Percentiles rank a stretch among this genome's conserved stretches.
phyloP scores from a whole-genome alignment of 1,139 yeast genomes.

The Hansenula sp. region DNA sequence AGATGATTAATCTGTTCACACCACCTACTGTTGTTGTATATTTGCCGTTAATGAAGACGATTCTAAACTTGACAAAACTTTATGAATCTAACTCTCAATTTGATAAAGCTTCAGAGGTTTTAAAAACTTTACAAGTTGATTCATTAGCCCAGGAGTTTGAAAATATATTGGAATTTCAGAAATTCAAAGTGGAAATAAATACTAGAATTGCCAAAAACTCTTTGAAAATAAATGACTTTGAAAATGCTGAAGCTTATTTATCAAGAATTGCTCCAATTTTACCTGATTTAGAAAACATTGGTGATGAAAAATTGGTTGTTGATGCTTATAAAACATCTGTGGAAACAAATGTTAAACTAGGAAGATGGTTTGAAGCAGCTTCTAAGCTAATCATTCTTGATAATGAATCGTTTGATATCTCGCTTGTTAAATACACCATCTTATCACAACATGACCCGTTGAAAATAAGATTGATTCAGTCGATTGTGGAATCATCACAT shows the following conservation, averaged over 20 bases:
- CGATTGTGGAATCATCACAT: conserved; percentile 7
- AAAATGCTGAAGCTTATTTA: conserved; percentile 10
- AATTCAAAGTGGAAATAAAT: conserved; percentile 15
- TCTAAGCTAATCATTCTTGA: conserved; percentile 12
- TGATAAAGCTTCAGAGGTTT: conserved; percentile 6
- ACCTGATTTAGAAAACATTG: not conserved
- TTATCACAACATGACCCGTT: conserved; percentile 11
- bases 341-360: conserved; percentile 13
- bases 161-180: conserved; percentile 6
- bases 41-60: conserved; percentile 10
- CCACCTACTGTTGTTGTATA: conserved; percentile 17
- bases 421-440: conserved; percentile 11
- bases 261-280: conserved; percentile 7
- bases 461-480: conserved; percentile 10
- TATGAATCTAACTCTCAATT: conserved; percentile 9
- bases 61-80: conserved; percentile 9
- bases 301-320: not conserved
- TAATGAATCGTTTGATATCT: conserved; percentile 8
- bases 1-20: conserved; percentile 10
- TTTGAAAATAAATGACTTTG: conserved; percentile 1
- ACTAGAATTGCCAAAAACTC: conserved; percentile 20
- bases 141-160: conserved; percentile 14
- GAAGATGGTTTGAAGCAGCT: conserved; percentile 19
- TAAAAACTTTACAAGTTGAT: conserved; percentile 14
- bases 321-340: conserved; percentile 10